Base-by-base conservation (phyloP, 2,329 filamentous ascomycete genomes). In the Cercospora zeina region DNA sequence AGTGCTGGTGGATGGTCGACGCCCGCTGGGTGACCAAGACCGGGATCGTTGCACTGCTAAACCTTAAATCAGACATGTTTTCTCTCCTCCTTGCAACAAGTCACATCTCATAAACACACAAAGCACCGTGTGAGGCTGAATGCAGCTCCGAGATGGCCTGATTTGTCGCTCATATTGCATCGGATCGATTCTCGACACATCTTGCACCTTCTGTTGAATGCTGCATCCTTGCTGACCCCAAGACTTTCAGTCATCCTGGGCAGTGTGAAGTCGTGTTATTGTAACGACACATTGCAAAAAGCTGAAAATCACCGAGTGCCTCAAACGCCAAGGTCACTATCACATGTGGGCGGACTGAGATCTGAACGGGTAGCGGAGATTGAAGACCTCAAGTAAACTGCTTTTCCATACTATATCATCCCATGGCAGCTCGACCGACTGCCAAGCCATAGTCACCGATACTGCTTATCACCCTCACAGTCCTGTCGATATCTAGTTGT, bases 401-500 rank as follows among this genome's bases (percentile, higher is more conserved):
- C 21, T 14, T 14, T 9, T 21, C 13, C 21, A 49, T 49, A 1
- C 21, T 14, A 24, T 30, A 49, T 49, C 42, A 49, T 49, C 21
- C 24, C 13, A 14, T 24, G 21, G 42, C 42, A 8, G 14, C 42
- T 49, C 42, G 13, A 27, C 42, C 21, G 24, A 14, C 10, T n/a
- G 42, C 42, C 42, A 19, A 49, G 21, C 24, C 42, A 27, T 49
- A 11, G 21, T 30, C 24, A 21, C 24, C 27, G 11, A 30, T 49
- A 34, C 49, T 53, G 49, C 49, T 53, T 27, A 53, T 53, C 27
- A 33, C 3, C 16, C 13, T 7, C 49, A 11, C 16, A 53, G 30
- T 49, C 9, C 59, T 58, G 61, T 55, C 61, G 39, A 55, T 59
- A 42, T 54, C 13, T 14, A 19, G n/a, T 16, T 37, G 27, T 27